Conservation (phyloP, 2,329 filamentous ascomycete species). For the Colletotrichum paranaense region DNA sequence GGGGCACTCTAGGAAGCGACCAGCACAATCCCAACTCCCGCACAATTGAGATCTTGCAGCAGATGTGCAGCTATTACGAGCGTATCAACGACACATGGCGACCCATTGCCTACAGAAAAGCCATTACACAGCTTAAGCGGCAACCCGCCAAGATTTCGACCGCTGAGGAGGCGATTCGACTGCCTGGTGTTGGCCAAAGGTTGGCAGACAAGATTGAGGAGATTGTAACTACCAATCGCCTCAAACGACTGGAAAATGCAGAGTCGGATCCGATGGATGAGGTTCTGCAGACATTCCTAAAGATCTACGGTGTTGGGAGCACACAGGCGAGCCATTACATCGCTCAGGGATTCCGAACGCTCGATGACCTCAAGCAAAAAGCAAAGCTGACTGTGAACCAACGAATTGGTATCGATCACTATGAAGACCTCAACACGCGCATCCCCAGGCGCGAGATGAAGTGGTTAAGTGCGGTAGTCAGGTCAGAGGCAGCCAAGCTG, state of each 20-base stretch:
- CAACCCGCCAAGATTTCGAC: constrained; percentile 74
- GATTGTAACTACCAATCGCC: constrained; percentile 79
- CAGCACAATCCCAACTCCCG: constrained; percentile 75
- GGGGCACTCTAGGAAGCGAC: constrained; percentile 56
- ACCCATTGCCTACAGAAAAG: constrained; percentile 79
- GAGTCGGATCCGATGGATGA: constrained; percentile 74
- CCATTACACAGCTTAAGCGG: constrained; percentile 77
- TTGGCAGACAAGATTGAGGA: constrained; percentile 91
- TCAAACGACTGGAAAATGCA: constrained; percentile 79
- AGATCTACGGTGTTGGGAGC: constrained; percentile 83
- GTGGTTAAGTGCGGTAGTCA: constrained; percentile 74
- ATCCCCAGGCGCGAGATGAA: constrained; percentile 84
- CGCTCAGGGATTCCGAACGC: constrained; percentile 76
- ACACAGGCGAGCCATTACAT: constrained; percentile 81
- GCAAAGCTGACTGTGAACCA: constrained; percentile 77
- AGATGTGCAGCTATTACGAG: constrained; percentile 84
- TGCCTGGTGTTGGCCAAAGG: constrained; percentile 77
- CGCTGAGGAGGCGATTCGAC: constrained; percentile 72
- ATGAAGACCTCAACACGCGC: constrained; percentile 80
- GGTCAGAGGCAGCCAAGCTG: constrained; percentile 64
- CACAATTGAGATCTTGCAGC: constrained; percentile 81
- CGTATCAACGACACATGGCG: constrained; percentile 83
- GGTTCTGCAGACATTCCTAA: constrained; percentile 76
- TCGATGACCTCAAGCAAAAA: constrained; percentile 75
- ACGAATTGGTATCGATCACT: constrained; percentile 80